Percentiles rank a stretch among this genome's conserved stretches.
Evolutionary conservation across 176 grass and related monocot species (phyloP).

Genomic region (Areca catechu): DNA sequence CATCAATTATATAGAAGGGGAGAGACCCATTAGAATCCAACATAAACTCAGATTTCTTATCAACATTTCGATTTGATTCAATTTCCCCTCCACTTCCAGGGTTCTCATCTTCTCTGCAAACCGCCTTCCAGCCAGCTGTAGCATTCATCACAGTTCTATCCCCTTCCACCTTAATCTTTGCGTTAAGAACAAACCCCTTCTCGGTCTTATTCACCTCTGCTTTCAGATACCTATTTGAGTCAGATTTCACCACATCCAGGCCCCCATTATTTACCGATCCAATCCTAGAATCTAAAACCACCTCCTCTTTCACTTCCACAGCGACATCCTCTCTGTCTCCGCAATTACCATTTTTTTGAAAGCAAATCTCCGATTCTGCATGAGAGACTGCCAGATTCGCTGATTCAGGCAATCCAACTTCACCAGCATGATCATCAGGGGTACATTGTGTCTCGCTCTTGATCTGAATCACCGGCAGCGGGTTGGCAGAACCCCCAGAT

Average conservation of each 20-base stretch:
- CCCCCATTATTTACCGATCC: constrained; percentile 19
- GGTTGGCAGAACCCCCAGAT: background rate
- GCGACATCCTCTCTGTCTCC: constrained; percentile 27
- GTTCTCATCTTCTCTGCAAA: constrained; percentile 33
- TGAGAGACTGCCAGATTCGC: background rate
- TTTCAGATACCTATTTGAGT: constrained; percentile 15
- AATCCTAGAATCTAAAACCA: constrained; percentile 14
- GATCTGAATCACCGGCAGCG: constrained; percentile 6
- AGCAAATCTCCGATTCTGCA: constrained; percentile 14
- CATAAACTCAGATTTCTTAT: constrained; percentile 70
- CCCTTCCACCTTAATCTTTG: constrained; percentile 46
- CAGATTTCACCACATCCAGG: constrained; percentile 26
- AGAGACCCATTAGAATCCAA: constrained; percentile 52
- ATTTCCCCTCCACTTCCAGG: constrained; percentile 22
- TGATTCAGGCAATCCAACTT: constrained; percentile 3
- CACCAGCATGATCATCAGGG: background rate
- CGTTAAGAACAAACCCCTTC: constrained; percentile 38
- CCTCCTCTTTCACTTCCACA: constrained; percentile 20
- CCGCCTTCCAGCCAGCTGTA: constrained; percentile 58
- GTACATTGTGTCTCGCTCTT: constrained; percentile 18
- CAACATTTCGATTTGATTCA: constrained; percentile 24
- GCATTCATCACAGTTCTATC: constrained; percentile 33
- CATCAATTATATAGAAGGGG: constrained; percentile 92
- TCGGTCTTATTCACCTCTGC: constrained; percentile 42
- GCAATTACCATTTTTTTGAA: constrained; percentile 12